Evolutionary conservation across 257 asterid genomes (phyloP), one percentile per base, ranked within the genome.

Genomic region (Datura wrightii): DNA sequence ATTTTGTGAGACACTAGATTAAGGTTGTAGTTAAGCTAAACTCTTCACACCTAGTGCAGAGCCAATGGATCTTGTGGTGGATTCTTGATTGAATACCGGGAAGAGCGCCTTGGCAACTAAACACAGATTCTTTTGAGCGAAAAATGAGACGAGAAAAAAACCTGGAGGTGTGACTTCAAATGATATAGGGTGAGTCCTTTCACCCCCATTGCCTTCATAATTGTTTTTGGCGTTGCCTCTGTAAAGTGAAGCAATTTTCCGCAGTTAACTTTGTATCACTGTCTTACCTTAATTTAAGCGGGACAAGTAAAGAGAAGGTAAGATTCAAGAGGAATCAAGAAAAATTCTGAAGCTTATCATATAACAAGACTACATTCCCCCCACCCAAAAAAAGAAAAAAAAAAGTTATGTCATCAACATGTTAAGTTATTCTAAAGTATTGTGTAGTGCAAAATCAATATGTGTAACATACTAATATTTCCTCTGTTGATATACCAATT

Each of bases 161-260:
- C 99, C 99, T 95, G 99, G 85, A 95, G 99, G 90, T 94, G 98
- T 37, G 99, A 95, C 94, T 95, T 95, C 90, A 95, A 89, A 87
- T 95, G 99, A 89, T 95, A 95, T 86, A 95, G 88, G 63, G 99
- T 95, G 88, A 95, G 92, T 88, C 99, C 99, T 88, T 95, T 95
- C 59, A 95, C 99, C 81, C 98, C 97, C 99, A 95, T 95, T 85
- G 97, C 90, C 88, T 97, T 94, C 93, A 93, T 71, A 53, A 95
- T 93, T 79, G 94, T 87, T 91, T 94, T 95, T 0, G 98, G 98
- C 2, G 98, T 95, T 79, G 98, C 98, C 87, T 94, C 99, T 95
- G 97, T 84, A 88, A 86, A 66, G 85, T 80, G 59, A 79, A 83
- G 80, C 15, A 58, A 67, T 19, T 63, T n/a, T 71, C 39, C 37